Evolutionary conservation across 768 basidiomycete species (phyloP).

Genomic region (Leccinum rimulosum): DNA sequence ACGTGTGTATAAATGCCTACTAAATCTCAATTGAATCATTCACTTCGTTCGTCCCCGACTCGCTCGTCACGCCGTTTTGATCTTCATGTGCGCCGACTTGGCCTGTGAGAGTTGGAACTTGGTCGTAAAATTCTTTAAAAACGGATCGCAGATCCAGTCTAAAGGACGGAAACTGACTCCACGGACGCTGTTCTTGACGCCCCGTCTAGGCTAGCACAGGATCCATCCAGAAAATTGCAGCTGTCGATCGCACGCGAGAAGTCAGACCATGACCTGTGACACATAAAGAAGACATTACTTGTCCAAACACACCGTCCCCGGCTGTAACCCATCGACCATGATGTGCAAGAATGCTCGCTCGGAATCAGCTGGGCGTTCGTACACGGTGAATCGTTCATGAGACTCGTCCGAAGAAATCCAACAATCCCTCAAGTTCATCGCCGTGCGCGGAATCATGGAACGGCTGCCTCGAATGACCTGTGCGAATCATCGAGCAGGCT

Average conservation of each 20-base stretch:
- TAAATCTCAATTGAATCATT: neutral
- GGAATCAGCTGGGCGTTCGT: no score
- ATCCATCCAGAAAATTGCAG: conserved; percentile 76
- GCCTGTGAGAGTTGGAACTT: conserved; percentile 70
- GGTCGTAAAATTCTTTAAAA: conserved; percentile 39
- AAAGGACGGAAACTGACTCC: no score
- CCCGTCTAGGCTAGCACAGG: conserved; percentile 94
- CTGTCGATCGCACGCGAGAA: conserved; percentile 54
- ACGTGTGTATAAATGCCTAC: neutral
- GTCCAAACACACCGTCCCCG: conserved; percentile 48
- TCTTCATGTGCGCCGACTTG: conserved; percentile 83
- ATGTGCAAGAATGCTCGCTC: no score
- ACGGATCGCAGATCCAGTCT: no score
- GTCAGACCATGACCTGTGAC: conserved; percentile 54
- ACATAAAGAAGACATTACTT: conserved; percentile 39
- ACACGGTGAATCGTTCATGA: no score
- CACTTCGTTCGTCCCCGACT: neutral
- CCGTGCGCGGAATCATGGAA: no score
- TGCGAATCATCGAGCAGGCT: no score
- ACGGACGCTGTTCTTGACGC: conserved; percentile 32
- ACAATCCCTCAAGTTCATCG: no score
- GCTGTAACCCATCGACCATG: no score
- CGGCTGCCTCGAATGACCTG: no score
- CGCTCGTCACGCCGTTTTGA: conserved; percentile 43
- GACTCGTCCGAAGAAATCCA: no score